Base-by-base conservation (phyloP, 495 filamentous ascomycete genomes). In the Lasiosphaeriaceae sp. region DNA sequence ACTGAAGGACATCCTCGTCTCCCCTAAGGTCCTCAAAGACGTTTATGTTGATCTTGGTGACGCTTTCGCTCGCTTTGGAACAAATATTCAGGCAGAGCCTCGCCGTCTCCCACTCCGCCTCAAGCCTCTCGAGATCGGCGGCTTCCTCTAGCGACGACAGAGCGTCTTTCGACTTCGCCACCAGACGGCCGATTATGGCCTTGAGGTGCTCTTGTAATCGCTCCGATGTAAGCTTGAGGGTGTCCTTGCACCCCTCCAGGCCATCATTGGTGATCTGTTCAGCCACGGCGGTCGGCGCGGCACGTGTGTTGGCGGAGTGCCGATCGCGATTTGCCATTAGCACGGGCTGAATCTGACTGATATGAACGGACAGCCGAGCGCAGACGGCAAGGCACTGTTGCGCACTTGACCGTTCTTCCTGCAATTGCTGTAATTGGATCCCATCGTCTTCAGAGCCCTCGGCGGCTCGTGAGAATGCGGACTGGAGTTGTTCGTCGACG, bases 311-410 rank as follows among this genome's bases (percentile, higher is more conserved):
- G 20, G 45, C 23, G 22, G 54, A 56, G 14, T 24, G 16, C 43
- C 29, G 43, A 39, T 26, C 29, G 52, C 24, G 26, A 34, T 55
- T 45, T 7, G 52, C 43, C 12, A 17, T 41, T 31, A 48, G 22
- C 23, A 34, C 26, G 65, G n/a, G 61, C 53, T 58, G 55, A 54
- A 71, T 56, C 24, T 59, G 59, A 11, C 47, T 61, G 54, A 77
- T 70, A 34, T 76, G 69, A 16, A 57, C 59, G 11, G 68, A 74
- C 31, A 76, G 52, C 47, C 71, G 56, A 24, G 65, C 55, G 63
- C 74, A 77, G 45, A 79, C 76, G 53, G 67, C 55, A 45, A 79
- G 72, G 58, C 73, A 76, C 54, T 76, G 67, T 61, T 77, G 59
- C 35, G 74, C 73, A 52, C 71, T 74, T 31, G 63, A 44, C 50